phyloP scores from a whole-genome alignment of 164 flowering plant genomes.

The Berberis vulgaris region DNA sequence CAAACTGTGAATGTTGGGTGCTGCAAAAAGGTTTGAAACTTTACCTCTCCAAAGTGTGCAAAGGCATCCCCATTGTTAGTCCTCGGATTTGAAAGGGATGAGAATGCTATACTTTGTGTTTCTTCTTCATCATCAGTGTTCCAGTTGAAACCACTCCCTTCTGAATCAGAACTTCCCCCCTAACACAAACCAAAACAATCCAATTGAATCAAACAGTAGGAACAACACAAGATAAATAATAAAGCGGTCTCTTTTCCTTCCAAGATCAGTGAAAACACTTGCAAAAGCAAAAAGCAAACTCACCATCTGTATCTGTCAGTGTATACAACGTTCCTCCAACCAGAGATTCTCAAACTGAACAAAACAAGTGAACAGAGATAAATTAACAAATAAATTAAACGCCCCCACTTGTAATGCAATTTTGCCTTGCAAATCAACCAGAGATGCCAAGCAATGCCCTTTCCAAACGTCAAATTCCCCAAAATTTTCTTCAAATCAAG shows the following conservation, averaged over 20 bases:
- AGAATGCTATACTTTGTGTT: constrained; percentile 12
- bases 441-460: too few relatives aligned
- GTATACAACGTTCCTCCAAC: neutral
- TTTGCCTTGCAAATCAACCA: too few relatives aligned
- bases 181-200: neutral
- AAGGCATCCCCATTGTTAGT: constrained; percentile 10
- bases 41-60: constrained; percentile 32
- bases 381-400: neutral
- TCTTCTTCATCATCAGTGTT: constrained; percentile 42
- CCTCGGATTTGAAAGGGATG: constrained; percentile 13
- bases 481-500: too few relatives aligned
- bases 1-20: neutral
- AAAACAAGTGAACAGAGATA: neutral
- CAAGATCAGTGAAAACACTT: neutral
- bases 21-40: too few relatives aligned
- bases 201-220: neutral
- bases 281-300: neutral
- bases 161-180: constrained; percentile 17
- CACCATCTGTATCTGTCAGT: neutral
- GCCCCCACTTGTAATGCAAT: too few relatives aligned
- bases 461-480: too few relatives aligned
- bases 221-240: too few relatives aligned
- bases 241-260: neutral
- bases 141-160: constrained; percentile 27
- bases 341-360: neutral